These are phyloP conservation scores for Platanthera guangdongensis DNA, from an alignment of 106 monocot genomes.

Conservation along the genomic window DNA sequence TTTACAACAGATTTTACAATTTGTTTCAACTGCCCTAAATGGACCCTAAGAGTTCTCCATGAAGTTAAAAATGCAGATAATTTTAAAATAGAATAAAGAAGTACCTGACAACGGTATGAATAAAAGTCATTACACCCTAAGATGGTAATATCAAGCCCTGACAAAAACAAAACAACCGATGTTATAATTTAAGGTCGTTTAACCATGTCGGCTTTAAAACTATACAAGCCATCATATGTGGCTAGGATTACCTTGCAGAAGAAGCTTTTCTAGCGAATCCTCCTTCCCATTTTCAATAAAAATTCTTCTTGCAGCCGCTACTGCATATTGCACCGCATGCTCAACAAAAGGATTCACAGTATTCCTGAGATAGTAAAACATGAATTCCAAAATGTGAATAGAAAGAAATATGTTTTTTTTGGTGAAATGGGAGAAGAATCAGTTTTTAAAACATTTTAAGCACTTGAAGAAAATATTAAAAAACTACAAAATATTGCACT, in stretches of 20 bases:
- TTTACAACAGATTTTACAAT: too few species aligned
- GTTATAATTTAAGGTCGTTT: neutral
- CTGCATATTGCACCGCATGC: slow-evolving; percentile 79
- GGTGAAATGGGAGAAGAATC: neutral
- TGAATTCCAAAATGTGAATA: slow-evolving; percentile 1
- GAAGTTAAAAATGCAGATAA: too few species aligned
- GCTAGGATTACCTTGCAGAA: slow-evolving; percentile 55
- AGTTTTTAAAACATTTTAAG: neutral
- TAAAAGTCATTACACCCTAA: slow-evolving; percentile 94
- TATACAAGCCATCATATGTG: neutral
- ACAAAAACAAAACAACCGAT: slow-evolving; percentile 12
- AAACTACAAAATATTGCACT: neutral
- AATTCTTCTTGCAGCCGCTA: slow-evolving; percentile 61
- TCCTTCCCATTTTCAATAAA: slow-evolving; percentile 35
- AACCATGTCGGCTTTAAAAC: neutral
- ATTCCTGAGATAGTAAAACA: slow-evolving; percentile 44
- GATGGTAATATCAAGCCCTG: slow-evolving; percentile 93
- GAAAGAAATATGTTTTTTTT: neutral
- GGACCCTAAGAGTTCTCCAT: too few species aligned
- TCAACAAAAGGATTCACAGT: slow-evolving; percentile 87
- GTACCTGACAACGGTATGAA: slow-evolving; percentile 85
- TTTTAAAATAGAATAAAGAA: neutral
- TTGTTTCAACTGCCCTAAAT: too few species aligned
- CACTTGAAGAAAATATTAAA: neutral
- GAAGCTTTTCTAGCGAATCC: slow-evolving; percentile 54